phyloP scores from a whole-genome alignment of 2,329 filamentous ascomycete genomes.

The Orbilia oligospora region DNA sequence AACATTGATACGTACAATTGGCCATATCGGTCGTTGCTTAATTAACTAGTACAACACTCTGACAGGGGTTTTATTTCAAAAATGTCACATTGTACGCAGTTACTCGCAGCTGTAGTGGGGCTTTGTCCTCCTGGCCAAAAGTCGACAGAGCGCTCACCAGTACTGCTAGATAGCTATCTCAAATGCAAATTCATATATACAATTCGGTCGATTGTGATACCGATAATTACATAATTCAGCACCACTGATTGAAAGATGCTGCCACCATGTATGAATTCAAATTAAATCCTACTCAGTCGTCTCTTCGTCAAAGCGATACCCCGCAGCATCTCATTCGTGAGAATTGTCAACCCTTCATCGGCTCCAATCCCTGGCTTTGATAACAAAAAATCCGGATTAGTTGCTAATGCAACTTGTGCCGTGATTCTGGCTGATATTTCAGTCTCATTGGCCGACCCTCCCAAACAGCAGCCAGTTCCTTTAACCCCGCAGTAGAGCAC shows the following conservation, averaged over 20 bases:
- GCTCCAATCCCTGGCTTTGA: conserved; percentile 53
- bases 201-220: background rate
- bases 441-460: conserved; percentile 61
- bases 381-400: conserved; percentile 38
- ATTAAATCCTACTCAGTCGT: conserved; percentile 14
- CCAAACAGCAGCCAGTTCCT: conserved; percentile 60
- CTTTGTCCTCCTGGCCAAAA: no score
- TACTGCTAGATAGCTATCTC: background rate
- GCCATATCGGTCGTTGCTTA: no score
- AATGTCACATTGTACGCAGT: no score
- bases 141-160: no score
- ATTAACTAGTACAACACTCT: background rate
- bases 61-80: no score
- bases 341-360: conserved; percentile 51
- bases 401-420: conserved; percentile 47
- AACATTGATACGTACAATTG: no score
- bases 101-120: no score
- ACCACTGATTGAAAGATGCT: background rate
- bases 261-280: background rate
- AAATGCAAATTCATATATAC: background rate
- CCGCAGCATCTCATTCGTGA: conserved; percentile 51
- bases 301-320: conserved; percentile 32
- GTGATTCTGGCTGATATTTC: conserved; percentile 48
- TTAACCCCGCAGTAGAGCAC: conserved; percentile 60
- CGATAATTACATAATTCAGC: background rate